Evolutionary conservation across 495 filamentous ascomycete genomes (phyloP).

Genomic region (Talaromyces borbonicus): DNA sequence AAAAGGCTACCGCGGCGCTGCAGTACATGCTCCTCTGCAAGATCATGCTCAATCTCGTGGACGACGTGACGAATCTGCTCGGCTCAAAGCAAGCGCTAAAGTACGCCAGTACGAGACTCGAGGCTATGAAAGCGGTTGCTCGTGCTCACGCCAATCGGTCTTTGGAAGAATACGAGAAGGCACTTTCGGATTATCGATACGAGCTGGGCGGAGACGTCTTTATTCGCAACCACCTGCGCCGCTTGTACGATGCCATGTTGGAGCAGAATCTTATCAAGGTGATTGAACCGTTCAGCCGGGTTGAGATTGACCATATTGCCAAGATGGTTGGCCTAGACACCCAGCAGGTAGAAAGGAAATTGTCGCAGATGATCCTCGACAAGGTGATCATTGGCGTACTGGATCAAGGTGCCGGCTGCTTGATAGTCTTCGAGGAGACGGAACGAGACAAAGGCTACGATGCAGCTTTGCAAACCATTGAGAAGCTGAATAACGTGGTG

Average conservation of each 20-base stretch:
- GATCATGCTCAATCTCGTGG: conserved; percentile 95
- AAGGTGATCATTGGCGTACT: conserved; percentile 96
- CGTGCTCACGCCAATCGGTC: conserved; percentile 89
- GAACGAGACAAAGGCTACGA: conserved; percentile 90
- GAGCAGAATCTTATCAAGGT: conserved; percentile 99
- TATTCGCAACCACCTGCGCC: conserved; percentile 87
- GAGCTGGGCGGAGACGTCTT: conserved; percentile 89
- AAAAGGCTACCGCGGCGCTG: conserved; percentile 78
- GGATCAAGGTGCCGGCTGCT: conserved; percentile 93
- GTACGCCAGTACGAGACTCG: conserved; percentile 86
- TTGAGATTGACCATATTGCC: conserved; percentile 93
- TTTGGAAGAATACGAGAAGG: conserved; percentile 91
- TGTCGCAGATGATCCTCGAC: conserved; percentile 98
- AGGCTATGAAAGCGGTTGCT: conserved; percentile 98
- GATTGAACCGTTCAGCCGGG: conserved; percentile 93
- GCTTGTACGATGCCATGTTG: conserved; percentile 94
- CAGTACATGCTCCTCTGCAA: conserved; percentile 99
- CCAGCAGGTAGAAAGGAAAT: conserved; percentile 93
- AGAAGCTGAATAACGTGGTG: conserved; percentile 94
- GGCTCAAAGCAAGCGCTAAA: conserved; percentile 90
- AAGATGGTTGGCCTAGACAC: conserved; percentile 95
- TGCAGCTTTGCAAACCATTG: conserved; percentile 86
- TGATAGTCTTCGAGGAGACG: conserved; percentile 94
- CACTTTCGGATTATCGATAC: conserved; percentile 76
- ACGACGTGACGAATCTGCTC: conserved; percentile 91